Base-by-base conservation (phyloP, 2,329 filamentous ascomycete species). In the Epichloe aotearoae region DNA sequence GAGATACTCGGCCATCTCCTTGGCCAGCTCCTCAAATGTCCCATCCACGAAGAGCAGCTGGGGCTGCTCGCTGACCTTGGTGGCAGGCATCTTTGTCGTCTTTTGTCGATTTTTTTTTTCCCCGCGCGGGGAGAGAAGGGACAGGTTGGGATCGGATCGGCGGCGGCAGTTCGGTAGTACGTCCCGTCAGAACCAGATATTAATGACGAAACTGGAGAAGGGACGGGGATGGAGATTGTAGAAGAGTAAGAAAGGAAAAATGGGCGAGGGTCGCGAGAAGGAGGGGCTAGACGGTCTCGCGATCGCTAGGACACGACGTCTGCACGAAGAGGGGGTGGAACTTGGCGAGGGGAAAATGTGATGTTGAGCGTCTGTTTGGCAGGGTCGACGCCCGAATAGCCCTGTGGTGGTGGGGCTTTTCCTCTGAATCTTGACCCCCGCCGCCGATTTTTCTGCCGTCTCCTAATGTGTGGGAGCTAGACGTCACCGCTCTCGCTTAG, bases 1-100 rank as follows among this genome's bases (percentile, higher is more conserved):
- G 67, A 98, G 77, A 73, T 95, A 96, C 63, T 90, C 86, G 69
- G 91, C 89, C 75, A 98, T 86, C 74, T 98, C 93, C 70, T 87
- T 83, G 63, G 86, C 83, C 66, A 96, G 83, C 74, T 97, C 93
- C 68, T 89, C 83, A 69, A 96, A 95, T 63, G 82, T 80, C 69
- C 93, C 93, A 76, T 98, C 93, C 70, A 98, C 80, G 64, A 84
- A 84, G 66, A 84, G 75, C 62, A 80, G 74, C 71, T 81, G 75
- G 52, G 76, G 76, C 65, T 74, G 73, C 64, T 69, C 66, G 65
- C 72, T 61, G 59, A 64, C 64, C 58, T 65, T 69, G 57, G 66
- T 53, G 59, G 55, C 57, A 44, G 61, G 47, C 61, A 61, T 61
- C 33, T 59, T 59, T 51, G 43, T 38, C 37, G 40, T 36, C 48